These are phyloP conservation scores for Cronartium ribicola DNA, from an alignment of 1,284 basidiomycete species.

Conservation along the genomic window DNA sequence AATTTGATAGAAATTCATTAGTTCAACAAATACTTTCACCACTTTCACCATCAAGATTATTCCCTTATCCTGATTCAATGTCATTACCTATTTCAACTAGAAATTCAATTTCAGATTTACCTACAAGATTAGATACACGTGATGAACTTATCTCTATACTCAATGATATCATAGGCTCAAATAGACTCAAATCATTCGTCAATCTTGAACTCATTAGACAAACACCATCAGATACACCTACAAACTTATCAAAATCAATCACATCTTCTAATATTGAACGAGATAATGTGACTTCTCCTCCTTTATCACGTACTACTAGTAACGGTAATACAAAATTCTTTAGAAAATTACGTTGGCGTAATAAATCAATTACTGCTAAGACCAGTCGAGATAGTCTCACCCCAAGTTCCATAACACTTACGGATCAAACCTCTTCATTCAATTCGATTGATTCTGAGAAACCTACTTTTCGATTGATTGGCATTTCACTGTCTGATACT, in stretches of 20 bases:
- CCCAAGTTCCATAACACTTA: not conserved
- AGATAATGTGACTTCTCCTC: not conserved
- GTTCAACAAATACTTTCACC: not conserved
- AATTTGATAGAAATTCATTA: not conserved
- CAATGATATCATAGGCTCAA: not conserved
- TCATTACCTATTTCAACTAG: not conserved
- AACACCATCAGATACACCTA: not conserved
- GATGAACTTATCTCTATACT: not conserved
- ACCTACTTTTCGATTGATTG: slow-evolving; percentile 7
- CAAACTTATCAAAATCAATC: not conserved
- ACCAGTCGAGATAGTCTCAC: not conserved
- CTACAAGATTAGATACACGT: slow-evolving; percentile 57
- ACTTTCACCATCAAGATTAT: not conserved
- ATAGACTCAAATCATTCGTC: not conserved
- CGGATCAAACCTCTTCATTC: not conserved
- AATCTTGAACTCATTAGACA: not conserved
- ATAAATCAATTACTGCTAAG: not conserved
- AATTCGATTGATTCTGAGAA: not conserved
- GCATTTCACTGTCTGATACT: slow-evolving; percentile 4
- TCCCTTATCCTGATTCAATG: not conserved
- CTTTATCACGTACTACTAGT: not conserved
- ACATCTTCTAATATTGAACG: no score
- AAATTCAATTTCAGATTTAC: slow-evolving; percentile 74
- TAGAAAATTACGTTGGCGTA: not conserved
- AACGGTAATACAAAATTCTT: not conserved